Evolutionary conservation across 495 filamentous ascomycete species (phyloP).

Genomic region (Daldinia childiae): DNA sequence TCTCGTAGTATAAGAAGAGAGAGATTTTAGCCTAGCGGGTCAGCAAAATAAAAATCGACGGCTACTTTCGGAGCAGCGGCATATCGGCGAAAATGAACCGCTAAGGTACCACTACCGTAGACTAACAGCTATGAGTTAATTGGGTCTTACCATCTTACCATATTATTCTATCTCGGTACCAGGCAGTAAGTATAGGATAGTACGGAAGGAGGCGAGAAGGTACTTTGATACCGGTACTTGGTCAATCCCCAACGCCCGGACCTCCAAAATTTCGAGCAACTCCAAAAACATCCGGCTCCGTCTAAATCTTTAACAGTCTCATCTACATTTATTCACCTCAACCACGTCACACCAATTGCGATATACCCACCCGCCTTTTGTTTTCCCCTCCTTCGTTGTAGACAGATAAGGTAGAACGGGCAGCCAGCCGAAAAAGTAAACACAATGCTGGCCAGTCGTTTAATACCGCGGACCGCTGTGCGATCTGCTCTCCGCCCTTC

Average conservation of each 20-base stretch:
- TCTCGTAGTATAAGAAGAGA: neutral
- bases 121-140: neutral
- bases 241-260: constrained; percentile 27
- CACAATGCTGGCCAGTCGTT: constrained; percentile 75
- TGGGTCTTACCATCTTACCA: no score
- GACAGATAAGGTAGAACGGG: constrained; percentile 20
- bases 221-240: constrained; percentile 5
- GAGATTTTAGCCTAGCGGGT: neutral
- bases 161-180: no score
- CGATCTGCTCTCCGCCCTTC: constrained; percentile 69
- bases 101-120: neutral
- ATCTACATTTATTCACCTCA: constrained; percentile 15
- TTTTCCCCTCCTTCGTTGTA: constrained; percentile 35
- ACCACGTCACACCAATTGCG: constrained; percentile 40
- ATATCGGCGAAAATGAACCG: constrained; percentile 27
- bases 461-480: constrained; percentile 72
- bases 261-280: constrained; percentile 39
- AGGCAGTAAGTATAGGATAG: no score
- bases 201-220: neutral
- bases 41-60: neutral
- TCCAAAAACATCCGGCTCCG: constrained; percentile 25
- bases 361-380: constrained; percentile 6
- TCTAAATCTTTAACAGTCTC: constrained; percentile 17
- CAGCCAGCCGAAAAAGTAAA: constrained; percentile 6
- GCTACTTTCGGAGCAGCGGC: constrained; percentile 21